Evolutionary conservation across 2,329 filamentous ascomycete species (phyloP).

Genomic region (Apiospora sp.): DNA sequence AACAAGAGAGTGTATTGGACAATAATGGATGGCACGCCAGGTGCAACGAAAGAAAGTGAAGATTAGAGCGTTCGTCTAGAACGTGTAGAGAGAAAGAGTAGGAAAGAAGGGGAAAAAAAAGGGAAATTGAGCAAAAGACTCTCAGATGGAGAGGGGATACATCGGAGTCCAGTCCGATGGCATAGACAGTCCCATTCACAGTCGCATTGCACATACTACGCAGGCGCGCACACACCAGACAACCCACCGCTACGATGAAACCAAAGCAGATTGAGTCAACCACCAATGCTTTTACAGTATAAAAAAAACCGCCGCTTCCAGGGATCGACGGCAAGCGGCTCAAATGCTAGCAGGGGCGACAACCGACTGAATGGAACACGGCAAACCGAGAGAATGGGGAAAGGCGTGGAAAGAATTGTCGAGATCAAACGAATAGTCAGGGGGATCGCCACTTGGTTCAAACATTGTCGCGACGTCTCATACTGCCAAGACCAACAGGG

Average conservation of each 20-base stretch:
- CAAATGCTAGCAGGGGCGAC: slow-evolving; percentile 1
- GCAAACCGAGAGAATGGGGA: neutral
- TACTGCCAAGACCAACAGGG: slow-evolving; percentile 11
- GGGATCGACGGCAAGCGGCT: neutral
- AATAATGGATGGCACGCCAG: slow-evolving; percentile 36
- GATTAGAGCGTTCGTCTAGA: slow-evolving; percentile 11
- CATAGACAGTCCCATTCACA: slow-evolving; percentile 3
- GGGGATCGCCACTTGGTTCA: slow-evolving; percentile 24
- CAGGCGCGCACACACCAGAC: neutral
- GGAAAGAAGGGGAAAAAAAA: neutral
- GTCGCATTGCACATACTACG: neutral
- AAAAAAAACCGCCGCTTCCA: neutral
- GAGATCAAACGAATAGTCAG: slow-evolving; percentile 16
- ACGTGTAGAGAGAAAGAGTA: neutral
- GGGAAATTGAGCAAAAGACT: neutral
- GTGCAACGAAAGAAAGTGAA: slow-evolving; percentile 34
- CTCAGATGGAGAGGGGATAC: neutral
- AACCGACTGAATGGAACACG: slow-evolving; percentile 18
- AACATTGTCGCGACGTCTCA: slow-evolving; percentile 24
- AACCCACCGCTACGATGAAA: slow-evolving; percentile 13
- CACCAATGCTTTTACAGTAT: neutral
- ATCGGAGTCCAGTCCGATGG: slow-evolving; percentile 4
- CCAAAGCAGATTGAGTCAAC: neutral
- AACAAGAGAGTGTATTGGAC: slow-evolving; percentile 19
- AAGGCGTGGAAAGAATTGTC: slow-evolving; percentile 20